These are phyloP conservation scores for Vitis hybrid DNA, from an alignment of 177 flowering plant species.

Conservation along the genomic window DNA sequence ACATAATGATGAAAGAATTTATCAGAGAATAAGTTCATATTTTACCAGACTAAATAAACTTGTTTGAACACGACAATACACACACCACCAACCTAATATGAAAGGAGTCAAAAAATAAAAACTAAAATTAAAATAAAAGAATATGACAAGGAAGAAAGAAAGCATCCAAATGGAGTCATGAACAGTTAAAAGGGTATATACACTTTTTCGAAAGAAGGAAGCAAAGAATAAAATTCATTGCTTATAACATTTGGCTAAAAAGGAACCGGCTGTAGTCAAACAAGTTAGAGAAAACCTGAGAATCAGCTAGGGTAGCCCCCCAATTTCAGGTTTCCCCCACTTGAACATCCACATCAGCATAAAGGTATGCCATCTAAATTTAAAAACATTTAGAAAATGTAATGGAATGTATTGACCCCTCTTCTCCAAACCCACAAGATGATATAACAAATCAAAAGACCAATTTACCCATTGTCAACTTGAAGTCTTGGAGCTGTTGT, in stretches of 20 bases:
- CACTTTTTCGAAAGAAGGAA: neutral
- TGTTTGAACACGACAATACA: no score
- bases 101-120: neutral
- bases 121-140: neutral
- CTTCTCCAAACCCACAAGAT: neutral
- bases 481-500: constrained; percentile 98
- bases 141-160: neutral
- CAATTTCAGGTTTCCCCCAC: neutral
- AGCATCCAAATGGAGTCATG: no score
- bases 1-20: neutral
- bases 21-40: neutral
- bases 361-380: neutral
- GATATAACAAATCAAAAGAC: neutral
- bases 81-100: neutral
- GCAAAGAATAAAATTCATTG: neutral
- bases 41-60: no score
- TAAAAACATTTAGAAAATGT: no score
- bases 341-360: neutral
- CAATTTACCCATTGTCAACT: constrained; percentile 91
- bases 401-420: no score
- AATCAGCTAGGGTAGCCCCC: neutral
- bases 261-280: neutral
- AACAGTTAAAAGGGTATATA: no score
- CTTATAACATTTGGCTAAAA: neutral
- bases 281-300: neutral